Base-by-base conservation (phyloP, 768 basidiomycete genomes). In the Lentinus tigrinus region DNA sequence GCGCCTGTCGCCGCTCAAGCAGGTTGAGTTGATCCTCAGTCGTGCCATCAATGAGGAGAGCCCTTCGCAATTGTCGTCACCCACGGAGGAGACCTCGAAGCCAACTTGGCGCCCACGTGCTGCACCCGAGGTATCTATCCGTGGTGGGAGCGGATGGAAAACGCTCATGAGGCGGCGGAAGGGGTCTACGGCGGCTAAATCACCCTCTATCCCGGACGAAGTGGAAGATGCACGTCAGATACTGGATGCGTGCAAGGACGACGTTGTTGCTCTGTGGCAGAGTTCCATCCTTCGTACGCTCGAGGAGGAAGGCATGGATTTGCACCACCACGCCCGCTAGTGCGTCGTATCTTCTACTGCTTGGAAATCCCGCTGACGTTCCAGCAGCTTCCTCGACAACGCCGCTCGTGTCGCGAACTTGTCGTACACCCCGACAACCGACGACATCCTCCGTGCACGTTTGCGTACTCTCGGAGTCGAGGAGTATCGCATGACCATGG, bases 381-480 rank as follows among this genome's bases (percentile, higher is more conserved):
- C 40, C 1, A 4, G 36, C 38, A 87, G 85, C 64, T 88, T 87
- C 65, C 67, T 88, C 44, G 74, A 82, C 53, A 78, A 83, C 48
- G 77, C 79, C 1, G 67, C 67, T 14, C 80, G 85, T 9, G 72
- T 88, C 40, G 79, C 82, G 2, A 65, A 71, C 19, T 75, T 75
- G 47, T 72, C 77, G 55, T 88, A 85, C 64, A 59, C 71, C 21
- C 85, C 85, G 10, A 78, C 75, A 6, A 65, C 80, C 84, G 85
- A 79, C 36, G 85, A 88, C 58, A 78, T 88, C 28, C 72, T 88
- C 42, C 81, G 81, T 52, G 84, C 85, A 23, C 77, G 85, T 52
- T 74, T 88, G 28, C 78, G 78, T 21, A 87, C 85, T 0, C 70
- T 82, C 36, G 84, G 85, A 3, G 82, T 85, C 5, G 84, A 85